Conservation (phyloP, 2,329 filamentous ascomycete genomes). For the Sporothrix protearum region DNA sequence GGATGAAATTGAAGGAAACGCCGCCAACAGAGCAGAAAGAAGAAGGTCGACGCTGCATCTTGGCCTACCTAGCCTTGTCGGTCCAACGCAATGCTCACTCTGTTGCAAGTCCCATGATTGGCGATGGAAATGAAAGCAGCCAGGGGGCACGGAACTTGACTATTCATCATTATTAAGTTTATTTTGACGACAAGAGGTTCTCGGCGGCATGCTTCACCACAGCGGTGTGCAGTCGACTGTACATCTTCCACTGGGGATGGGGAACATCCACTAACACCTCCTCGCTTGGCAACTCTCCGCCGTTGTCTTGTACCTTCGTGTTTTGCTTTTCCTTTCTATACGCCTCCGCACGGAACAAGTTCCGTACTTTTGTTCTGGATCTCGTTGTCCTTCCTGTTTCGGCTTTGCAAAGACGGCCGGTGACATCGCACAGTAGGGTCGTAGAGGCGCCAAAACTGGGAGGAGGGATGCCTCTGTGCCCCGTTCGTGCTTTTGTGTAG, state of each 20-base stretch:
- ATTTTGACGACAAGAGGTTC: background rate
- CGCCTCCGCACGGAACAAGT: background rate
- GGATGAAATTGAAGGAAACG: background rate
- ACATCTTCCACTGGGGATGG: background rate
- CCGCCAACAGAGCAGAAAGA: background rate
- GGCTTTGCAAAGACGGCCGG: background rate
- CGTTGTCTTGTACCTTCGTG: background rate
- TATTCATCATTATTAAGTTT: background rate
- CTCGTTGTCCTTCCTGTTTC: slow-evolving; percentile 10
- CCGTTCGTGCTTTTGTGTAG: background rate
- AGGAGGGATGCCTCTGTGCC: background rate
- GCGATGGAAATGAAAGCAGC: background rate
- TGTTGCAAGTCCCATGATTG: background rate
- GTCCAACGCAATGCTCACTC: background rate
- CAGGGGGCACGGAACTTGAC: background rate
- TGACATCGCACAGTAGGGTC: background rate
- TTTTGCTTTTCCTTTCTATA: background rate
- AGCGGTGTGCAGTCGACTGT: background rate
- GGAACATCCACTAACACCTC: background rate
- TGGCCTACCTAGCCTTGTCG: background rate
- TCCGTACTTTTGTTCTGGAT: background rate
- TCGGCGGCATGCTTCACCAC: background rate
- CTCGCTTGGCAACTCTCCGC: background rate
- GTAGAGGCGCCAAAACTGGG: background rate
- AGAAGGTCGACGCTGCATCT: background rate